Evolutionary conservation across 2,329 filamentous ascomycete genomes (phyloP), one percentile per base, ranked within the genome.

Genomic region (Chalaropsis ovoidea): DNA sequence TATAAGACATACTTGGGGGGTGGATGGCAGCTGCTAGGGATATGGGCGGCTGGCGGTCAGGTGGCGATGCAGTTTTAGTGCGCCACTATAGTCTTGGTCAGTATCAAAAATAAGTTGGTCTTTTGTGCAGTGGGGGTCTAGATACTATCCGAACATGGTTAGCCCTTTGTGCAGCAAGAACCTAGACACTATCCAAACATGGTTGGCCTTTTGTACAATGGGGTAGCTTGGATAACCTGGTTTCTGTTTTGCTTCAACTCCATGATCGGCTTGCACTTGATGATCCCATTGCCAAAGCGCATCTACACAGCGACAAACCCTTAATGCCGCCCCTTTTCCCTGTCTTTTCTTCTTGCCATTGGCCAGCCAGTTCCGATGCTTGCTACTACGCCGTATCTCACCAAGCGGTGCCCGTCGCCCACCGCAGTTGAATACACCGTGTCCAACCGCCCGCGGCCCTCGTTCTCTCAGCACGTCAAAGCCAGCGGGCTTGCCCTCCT

Each of bases 341-440:
- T 61, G 24, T 19, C 52, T 35, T 58, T 58, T 24, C 24, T 43
- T 24, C 7, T 43, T 41, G 47, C 47, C 63, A 35, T 35, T 61
- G n/a, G 42, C 24, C 31, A 27, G 19, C 19, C 35, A 47, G n/a
- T 39, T 67, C 73, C 70, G 62, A 89, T 90, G 86, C 80, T 88
- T 69, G 82, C 81, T 52, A 82, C 80, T 22, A 71, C 78, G 0
- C 82, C 84, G 10, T 81, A 81, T 70, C 83, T 90, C 62, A 80
- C 78, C 70, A 81, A 82, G 68, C 81, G 84, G 69, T 82, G 85
- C 24, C 88, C 89, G 62, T 92, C 94, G 27, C 87, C 90, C 60
- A 95, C 91, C 2, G 96, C 94, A n/a, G 86, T 89, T 73, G 88
- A 89, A 70, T 97, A 93, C 80, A 95, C 88, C 39, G 89, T 96